These are phyloP conservation scores for Pythium aphanidermatum DNA, from an alignment of 352 stramenopile species.

Conservation along the genomic window DNA sequence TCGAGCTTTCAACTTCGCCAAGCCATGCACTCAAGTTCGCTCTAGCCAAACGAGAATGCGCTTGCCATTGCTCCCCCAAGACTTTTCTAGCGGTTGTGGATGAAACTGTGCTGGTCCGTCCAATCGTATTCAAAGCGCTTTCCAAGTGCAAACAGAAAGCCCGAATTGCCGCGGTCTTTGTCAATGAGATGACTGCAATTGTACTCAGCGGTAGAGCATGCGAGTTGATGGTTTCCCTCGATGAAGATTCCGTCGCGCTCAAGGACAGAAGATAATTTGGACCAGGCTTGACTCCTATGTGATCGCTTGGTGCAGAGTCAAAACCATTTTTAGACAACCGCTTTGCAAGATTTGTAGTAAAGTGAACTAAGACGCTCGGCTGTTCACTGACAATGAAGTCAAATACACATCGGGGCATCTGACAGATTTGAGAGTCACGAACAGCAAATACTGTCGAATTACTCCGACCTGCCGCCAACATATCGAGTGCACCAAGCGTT, in stretches of 20 bases:
- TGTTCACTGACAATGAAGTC: constrained; percentile 73
- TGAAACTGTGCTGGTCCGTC: constrained; percentile 60
- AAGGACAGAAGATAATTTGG: constrained; percentile 57
- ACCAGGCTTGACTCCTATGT: constrained; percentile 26
- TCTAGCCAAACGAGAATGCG: constrained; percentile 50
- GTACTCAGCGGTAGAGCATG: constrained; percentile 53
- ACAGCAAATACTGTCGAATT: constrained; percentile 83
- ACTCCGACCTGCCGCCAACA: constrained; percentile 63
- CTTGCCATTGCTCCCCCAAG: constrained; percentile 65
- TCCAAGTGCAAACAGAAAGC: constrained; percentile 71
- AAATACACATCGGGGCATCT: constrained; percentile 84
- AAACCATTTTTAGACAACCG: constrained; percentile 41
- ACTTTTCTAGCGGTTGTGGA: constrained; percentile 59
- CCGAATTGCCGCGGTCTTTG: constrained; percentile 63
- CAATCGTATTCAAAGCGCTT: constrained; percentile 55
- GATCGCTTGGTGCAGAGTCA: constrained; percentile 28
- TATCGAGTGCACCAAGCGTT: constrained; percentile 76
- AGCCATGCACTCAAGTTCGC: constrained; percentile 77
- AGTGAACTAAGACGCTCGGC: constrained; percentile 68
- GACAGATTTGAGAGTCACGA: constrained; percentile 81
- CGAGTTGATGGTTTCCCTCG: constrained; percentile 17
- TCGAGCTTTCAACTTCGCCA: constrained; percentile 69
- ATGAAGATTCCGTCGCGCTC: constrained; percentile 21
- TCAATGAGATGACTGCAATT: constrained; percentile 72
- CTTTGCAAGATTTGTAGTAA: constrained; percentile 69